phyloP scores from a whole-genome alignment of 345 rosid species.

The Zanthoxylum bungeanum region DNA sequence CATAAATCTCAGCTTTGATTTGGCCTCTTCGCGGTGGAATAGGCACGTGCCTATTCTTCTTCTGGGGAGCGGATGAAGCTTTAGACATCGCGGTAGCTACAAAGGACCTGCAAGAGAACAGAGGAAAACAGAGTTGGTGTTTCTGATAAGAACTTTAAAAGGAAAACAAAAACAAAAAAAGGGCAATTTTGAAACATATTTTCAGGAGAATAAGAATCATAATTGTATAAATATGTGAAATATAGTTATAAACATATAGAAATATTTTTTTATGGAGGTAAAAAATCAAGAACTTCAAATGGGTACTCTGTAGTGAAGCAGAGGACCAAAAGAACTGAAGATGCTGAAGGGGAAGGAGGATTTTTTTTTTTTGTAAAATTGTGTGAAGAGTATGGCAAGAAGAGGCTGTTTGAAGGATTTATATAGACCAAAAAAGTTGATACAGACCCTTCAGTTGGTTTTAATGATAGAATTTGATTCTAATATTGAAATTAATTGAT shows the following conservation, averaged over 20 bases:
- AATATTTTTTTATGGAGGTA: neutral
- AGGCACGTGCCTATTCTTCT: neutral
- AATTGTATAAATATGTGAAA: neutral
- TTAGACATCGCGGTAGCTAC: conserved; percentile 11
- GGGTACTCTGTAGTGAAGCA: conserved; percentile 7
- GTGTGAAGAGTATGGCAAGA: neutral
- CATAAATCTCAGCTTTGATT: conserved; percentile 37
- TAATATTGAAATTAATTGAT: too few relatives aligned
- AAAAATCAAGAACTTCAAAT: neutral
- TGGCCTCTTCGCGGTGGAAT: conserved; percentile 37
- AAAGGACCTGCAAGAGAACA: conserved; percentile 4
- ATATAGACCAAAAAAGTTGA: neutral
- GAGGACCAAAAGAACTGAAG: neutral
- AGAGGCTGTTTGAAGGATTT: neutral
- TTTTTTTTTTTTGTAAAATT: neutral
- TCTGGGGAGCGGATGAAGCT: conserved; percentile 5
- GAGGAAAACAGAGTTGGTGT: neutral
- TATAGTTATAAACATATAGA: neutral
- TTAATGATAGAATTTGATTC: too few relatives aligned
- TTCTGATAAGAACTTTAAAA: neutral
- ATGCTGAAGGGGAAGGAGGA: neutral
- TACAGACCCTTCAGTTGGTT: neutral
- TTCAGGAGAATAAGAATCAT: neutral
- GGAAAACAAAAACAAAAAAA: neutral
- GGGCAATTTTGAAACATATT: neutral